Evolutionary conservation across 2,329 filamentous ascomycete genomes (phyloP), one percentile per base, ranked within the genome.

Genomic region (Phialophora expanda): DNA sequence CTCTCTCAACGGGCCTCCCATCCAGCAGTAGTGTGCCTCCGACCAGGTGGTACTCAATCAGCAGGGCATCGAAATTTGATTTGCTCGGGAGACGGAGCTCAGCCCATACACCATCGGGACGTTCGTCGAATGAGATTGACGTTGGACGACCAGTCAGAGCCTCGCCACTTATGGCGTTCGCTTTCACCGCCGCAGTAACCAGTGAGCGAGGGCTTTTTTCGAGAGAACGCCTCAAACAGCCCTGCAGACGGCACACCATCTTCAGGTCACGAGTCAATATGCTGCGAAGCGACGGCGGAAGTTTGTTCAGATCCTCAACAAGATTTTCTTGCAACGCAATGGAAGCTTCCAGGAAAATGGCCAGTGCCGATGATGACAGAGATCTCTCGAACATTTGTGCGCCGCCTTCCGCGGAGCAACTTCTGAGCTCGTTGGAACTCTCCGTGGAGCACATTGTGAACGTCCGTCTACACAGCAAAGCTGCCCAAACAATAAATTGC

Each of bases 1-100:
- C 63, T 34, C 58, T 85, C 0, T 84, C 81, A 12, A 85, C 69
- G 6, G 80, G 77, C 54, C 81, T 72, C 0, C 83, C 81, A 64
- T 86, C 76, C 4, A 86, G 76, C 0, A 85, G 74, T 0, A 86
- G 72, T 55, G 81, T 78, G 0, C 84, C 84, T 41, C 81, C 76
- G 0, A 85, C 59, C 0, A 83, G 65, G 68, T 86, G 75, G 68
- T 79, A 83, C 56, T 81, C 77, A 0, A 85, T 67, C 0, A 58
- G 67, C 56, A 81, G 76, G 0, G 73, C 62, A 71, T 1, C 77
- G 61, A 56, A 26, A 28, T 26, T n/a, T 7, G 28, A 14, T 30
- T 24, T 22, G 14, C 38, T 14, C 17, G 55, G 41, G 11, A 65
- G 26, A 11, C 48, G 14, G 6, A 65, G 6, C n/a, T 28, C 38